Percentiles rank a stretch among this genome's conserved stretches.
phyloP scores from a whole-genome alignment of 2,329 filamentous ascomycete genomes.

The Aspergillus glaucus region DNA sequence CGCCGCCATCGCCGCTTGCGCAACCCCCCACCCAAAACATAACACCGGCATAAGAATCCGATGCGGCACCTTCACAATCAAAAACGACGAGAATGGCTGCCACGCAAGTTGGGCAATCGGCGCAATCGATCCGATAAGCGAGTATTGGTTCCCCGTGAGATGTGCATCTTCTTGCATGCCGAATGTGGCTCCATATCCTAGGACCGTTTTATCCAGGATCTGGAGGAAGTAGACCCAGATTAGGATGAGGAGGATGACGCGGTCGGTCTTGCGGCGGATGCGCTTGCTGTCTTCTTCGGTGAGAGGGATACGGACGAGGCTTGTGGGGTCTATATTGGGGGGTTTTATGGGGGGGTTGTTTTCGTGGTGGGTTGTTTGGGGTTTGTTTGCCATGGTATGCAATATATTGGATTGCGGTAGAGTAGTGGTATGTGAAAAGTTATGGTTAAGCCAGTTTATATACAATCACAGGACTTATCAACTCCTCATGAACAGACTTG shows the following conservation, averaged over 20 bases:
- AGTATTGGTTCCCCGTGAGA: conserved; percentile 51
- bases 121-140: conserved; percentile 51
- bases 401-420: too few species aligned
- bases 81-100: conserved; percentile 54
- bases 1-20: conserved; percentile 43
- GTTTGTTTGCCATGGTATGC: conserved; percentile 6
- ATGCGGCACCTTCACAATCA: conserved; percentile 58
- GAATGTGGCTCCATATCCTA: conserved; percentile 54
- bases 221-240: conserved; percentile 45
- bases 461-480: too few species aligned
- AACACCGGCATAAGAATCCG: conserved; percentile 51
- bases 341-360: conserved; percentile 5
- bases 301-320: conserved; percentile 18
- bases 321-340: conserved; percentile 10
- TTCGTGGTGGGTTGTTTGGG: conserved; percentile 16
- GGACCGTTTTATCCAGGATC: conserved; percentile 54
- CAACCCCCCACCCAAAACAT: conserved; percentile 45
- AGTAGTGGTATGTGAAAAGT: too few species aligned
- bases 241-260: conserved; percentile 46
- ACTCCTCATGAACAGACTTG: too few species aligned
- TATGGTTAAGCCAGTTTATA: too few species aligned
- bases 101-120: conserved; percentile 56
- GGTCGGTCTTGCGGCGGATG: conserved; percentile 58
- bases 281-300: conserved; percentile 42
- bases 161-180: conserved; percentile 46